A percentile compares a stretch with the other conserved stretches of the same genome.
phyloP scores from a whole-genome alignment of 208 protist species.

The Leishmania mexicana region DNA sequence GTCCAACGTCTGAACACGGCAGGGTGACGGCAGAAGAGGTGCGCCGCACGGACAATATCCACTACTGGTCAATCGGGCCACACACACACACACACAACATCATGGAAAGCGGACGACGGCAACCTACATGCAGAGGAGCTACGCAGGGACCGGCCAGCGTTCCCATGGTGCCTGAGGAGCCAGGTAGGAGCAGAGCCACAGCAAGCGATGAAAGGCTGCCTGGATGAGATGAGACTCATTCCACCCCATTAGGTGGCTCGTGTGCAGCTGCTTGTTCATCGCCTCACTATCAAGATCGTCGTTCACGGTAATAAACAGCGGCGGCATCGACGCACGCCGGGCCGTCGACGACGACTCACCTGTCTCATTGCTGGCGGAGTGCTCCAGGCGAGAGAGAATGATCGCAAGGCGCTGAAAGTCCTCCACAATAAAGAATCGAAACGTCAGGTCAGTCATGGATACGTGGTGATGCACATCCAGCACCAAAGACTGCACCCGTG shows the following conservation, averaged over 20 bases:
- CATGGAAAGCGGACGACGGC: neutral
- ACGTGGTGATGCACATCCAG: constrained; percentile 33
- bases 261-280: neutral
- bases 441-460: constrained; percentile 5
- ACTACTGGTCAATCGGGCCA: too few species aligned
- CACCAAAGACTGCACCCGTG: constrained; percentile 19
- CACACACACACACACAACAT: neutral
- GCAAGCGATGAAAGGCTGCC: constrained; percentile 16
- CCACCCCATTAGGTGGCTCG: constrained; percentile 6
- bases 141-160: neutral
- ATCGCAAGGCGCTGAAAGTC: constrained; percentile 30
- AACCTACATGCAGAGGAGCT: neutral
- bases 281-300: constrained; percentile 21
- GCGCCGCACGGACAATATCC: neutral
- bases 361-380: neutral
- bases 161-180: constrained; percentile 23
- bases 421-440: constrained; percentile 30
- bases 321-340: neutral
- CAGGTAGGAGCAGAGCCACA: constrained; percentile 17
- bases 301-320: constrained; percentile 35
- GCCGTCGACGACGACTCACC: neutral
- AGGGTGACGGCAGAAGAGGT: neutral
- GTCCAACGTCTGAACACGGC: neutral
- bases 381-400: constrained; percentile 13
- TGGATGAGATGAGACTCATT: constrained; percentile 12